phyloP scores from a whole-genome alignment of 352 stramenopile species.

The Pythium scleroteichum region DNA sequence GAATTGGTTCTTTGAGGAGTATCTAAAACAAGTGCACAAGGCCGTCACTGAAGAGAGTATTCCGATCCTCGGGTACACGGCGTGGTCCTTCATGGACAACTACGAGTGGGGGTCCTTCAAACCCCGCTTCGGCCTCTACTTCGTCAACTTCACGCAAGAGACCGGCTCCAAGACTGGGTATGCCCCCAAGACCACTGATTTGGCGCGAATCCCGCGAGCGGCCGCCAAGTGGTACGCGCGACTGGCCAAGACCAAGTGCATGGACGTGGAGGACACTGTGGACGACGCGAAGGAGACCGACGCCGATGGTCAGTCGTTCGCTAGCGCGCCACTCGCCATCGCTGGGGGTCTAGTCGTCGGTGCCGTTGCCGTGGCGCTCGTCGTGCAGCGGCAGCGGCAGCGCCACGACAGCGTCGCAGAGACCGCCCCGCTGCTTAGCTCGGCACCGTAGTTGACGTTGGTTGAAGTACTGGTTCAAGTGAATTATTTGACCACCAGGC shows the following conservation, averaged over 20 bases:
- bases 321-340: not conserved
- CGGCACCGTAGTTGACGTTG: not conserved
- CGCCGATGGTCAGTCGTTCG: not conserved
- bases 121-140: slow-evolving; percentile 66
- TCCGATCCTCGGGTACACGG: slow-evolving; percentile 90
- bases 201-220: slow-evolving; percentile 42
- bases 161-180: slow-evolving; percentile 40
- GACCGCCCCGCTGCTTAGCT: slow-evolving; percentile 9
- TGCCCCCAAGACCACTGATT: slow-evolving; percentile 27
- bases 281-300: not conserved
- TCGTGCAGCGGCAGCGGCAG: slow-evolving; percentile 9
- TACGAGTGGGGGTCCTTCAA: slow-evolving; percentile 92
- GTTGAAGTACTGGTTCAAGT: slow-evolving; percentile 16
- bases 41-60: slow-evolving; percentile 61
- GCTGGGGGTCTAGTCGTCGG: not conserved
- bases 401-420: slow-evolving; percentile 1
- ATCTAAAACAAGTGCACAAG: slow-evolving; percentile 61
- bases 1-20: slow-evolving; percentile 55
- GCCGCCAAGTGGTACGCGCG: slow-evolving; percentile 63
- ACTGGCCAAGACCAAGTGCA: slow-evolving; percentile 61
- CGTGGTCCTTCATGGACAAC: slow-evolving; percentile 94
- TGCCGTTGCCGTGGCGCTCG: not conserved
- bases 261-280: slow-evolving; percentile 22
- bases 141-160: slow-evolving; percentile 53
- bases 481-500: slow-evolving; percentile 3